Conservation (phyloP, 768 basidiomycete species). For the Grammothele lineata region DNA sequence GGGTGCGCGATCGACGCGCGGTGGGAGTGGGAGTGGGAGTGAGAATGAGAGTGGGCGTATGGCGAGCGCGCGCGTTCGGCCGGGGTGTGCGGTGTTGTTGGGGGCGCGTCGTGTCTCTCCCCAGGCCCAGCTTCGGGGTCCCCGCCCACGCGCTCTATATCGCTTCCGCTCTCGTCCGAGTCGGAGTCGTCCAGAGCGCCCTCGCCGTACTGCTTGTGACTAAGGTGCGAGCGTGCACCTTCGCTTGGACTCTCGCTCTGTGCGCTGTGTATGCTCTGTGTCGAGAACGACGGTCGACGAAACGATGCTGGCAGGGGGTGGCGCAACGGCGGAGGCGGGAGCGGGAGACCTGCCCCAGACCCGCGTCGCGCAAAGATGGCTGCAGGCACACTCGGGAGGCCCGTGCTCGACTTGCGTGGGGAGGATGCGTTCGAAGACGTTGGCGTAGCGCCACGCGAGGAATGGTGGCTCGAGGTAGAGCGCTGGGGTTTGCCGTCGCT, state of each 20-base stretch:
- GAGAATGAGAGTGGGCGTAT: too few relatives aligned
- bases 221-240: constrained; percentile 30
- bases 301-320: constrained; percentile 28
- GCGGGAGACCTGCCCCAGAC: constrained; percentile 11
- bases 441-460: constrained; percentile 20
- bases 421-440: constrained; percentile 23
- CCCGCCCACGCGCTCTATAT: constrained; percentile 13
- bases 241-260: constrained; percentile 31
- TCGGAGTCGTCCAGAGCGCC: constrained; percentile 78
- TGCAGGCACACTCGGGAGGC: constrained; percentile 17
- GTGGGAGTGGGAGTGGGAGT: constrained; percentile 20
- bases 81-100: neutral
- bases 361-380: constrained; percentile 20
- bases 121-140: neutral
- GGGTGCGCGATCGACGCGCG: constrained; percentile 39
- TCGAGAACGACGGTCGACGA: constrained; percentile 41
- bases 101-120: neutral
- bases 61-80: constrained; percentile 27
- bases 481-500: constrained; percentile 7
- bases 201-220: constrained; percentile 65
- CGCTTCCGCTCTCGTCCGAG: constrained; percentile 40
- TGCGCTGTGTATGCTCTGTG: constrained; percentile 28
- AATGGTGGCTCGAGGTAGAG: constrained; percentile 17
- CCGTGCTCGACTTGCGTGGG: constrained; percentile 14
- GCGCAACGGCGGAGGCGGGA: constrained; percentile 12